Conservation (phyloP, 352 stramenopile species). For the Globisporangium mamillatum region DNA sequence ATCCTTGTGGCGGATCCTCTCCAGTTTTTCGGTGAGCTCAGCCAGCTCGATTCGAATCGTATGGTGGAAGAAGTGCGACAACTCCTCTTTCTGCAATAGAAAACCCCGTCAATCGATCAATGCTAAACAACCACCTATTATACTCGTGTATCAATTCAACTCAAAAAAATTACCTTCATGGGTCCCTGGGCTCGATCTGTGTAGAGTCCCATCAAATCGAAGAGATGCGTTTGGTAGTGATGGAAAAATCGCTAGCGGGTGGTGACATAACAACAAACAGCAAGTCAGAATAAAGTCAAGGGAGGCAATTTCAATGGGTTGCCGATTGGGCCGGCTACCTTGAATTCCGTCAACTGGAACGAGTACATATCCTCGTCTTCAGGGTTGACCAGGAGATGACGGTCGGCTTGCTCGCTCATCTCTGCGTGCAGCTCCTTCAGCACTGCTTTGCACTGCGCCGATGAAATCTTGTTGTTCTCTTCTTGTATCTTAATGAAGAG, state of each 20-base stretch:
- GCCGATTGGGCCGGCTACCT: conserved; percentile 30
- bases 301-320: conserved; percentile 7
- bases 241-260: conserved; percentile 61
- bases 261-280: background rate
- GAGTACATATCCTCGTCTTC: conserved; percentile 61
- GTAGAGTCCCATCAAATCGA: conserved; percentile 70
- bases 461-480: conserved; percentile 71
- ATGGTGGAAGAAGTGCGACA: conserved; percentile 62
- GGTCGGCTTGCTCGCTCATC: conserved; percentile 59
- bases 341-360: conserved; percentile 65
- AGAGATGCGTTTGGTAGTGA: conserved; percentile 64
- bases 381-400: conserved; percentile 39
- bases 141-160: too few species aligned
- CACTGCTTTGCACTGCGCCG: conserved; percentile 51
- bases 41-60: conserved; percentile 51
- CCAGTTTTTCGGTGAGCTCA: conserved; percentile 48
- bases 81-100: conserved; percentile 50
- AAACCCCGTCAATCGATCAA: background rate
- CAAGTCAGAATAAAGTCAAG: background rate
- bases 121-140: too few species aligned
- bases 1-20: conserved; percentile 65
- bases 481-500: conserved; percentile 64
- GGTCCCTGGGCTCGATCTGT: conserved; percentile 62
- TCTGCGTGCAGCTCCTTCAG: conserved; percentile 51
- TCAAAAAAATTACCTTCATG: conserved; percentile 27